A percentile compares a stretch with the other conserved stretches of the same genome.
Conservation (phyloP, 768 basidiomycete genomes). For the Collybia sp. region DNA sequence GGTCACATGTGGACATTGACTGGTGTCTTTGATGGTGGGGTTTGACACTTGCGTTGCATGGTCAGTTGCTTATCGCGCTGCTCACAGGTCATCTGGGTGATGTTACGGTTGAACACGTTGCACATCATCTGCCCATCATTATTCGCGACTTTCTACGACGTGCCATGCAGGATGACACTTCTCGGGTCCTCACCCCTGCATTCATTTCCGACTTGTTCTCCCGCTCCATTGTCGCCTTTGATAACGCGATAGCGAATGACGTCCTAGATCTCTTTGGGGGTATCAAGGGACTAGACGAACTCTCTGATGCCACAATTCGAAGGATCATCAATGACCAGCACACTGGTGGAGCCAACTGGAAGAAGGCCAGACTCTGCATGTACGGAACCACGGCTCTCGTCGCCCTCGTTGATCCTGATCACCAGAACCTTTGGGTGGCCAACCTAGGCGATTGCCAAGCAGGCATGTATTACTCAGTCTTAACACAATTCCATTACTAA, state of each 20-base stretch:
- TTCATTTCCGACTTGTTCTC: conserved; percentile 53
- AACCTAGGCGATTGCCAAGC: conserved; percentile 82
- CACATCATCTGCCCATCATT: conserved; percentile 64
- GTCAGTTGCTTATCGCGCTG: conserved; percentile 2
- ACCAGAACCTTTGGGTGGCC: conserved; percentile 71
- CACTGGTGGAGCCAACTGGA: conserved; percentile 52
- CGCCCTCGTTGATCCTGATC: conserved; percentile 65
- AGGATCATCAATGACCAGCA: conserved; percentile 62
- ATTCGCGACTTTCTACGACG: conserved; percentile 53
- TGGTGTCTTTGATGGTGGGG: conserved; percentile 66
- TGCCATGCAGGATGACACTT: conserved; percentile 32
- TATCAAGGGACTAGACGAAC: conserved; percentile 39
- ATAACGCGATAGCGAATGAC: conserved; percentile 64
- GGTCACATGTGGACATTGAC: conserved; percentile 61
- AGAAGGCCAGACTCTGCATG: conserved; percentile 67
- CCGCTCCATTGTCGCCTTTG: conserved; percentile 55
- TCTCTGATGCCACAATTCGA: conserved; percentile 54
- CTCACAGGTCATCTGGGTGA: conserved; percentile 61
- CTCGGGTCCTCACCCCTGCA: conserved; percentile 36
- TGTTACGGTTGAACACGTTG: conserved; percentile 65
- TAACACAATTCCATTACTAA: conserved; percentile 3
- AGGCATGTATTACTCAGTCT: conserved; percentile 34
- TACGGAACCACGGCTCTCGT: conserved; percentile 77
- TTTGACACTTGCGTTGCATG: conserved; percentile 3
- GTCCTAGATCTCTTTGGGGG: conserved; percentile 61